Evolutionary conservation across 2,329 filamentous ascomycete genomes (phyloP).

Genomic region (Stachybotrys echinatus): DNA sequence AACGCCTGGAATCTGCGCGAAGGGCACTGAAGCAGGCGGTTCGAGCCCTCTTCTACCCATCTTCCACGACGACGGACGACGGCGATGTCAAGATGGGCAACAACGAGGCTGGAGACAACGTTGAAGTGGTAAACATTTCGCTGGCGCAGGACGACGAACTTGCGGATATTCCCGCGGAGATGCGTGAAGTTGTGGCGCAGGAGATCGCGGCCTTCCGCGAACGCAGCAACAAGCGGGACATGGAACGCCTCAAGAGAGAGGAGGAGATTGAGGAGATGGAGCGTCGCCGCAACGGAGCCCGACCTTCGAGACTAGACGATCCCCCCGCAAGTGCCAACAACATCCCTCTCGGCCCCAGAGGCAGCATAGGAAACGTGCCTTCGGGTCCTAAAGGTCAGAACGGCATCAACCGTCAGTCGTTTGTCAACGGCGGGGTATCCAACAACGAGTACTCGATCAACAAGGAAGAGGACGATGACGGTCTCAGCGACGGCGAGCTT

Average conservation of each 20-base stretch:
- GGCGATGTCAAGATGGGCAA: slow-evolving; percentile 69
- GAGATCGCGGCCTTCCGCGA: slow-evolving; percentile 96
- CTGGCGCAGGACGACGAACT: slow-evolving; percentile 87
- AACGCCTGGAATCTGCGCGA: slow-evolving; percentile 65
- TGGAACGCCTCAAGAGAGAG: slow-evolving; percentile 81
- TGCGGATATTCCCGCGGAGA: slow-evolving; percentile 90
- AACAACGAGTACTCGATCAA: slow-evolving; percentile 54
- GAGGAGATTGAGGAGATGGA: slow-evolving; percentile 91
- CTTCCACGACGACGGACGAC: slow-evolving; percentile 49
- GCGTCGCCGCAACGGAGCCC: slow-evolving; percentile 62
- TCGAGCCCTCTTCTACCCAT: slow-evolving; percentile 66
- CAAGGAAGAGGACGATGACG: slow-evolving; percentile 78
- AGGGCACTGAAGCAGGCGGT: slow-evolving; percentile 63
- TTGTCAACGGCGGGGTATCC: slow-evolving; percentile 72
- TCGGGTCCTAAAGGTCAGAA: slow-evolving; percentile 62
- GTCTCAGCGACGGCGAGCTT: slow-evolving; percentile 82
- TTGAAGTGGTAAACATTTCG: slow-evolving; percentile 86
- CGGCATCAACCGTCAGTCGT: slow-evolving; percentile 55
- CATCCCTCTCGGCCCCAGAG: slow-evolving; percentile 28
- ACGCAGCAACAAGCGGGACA: slow-evolving; percentile 78
- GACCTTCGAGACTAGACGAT: slow-evolving; percentile 65
- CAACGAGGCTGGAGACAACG: slow-evolving; percentile 54
- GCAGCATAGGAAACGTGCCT: slow-evolving; percentile 66
- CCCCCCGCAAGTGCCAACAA: slow-evolving; percentile 64
- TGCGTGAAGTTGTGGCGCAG: slow-evolving; percentile 88